phyloP scores from a whole-genome alignment of 192 early-diverging fungal species.

The Podila epigama region DNA sequence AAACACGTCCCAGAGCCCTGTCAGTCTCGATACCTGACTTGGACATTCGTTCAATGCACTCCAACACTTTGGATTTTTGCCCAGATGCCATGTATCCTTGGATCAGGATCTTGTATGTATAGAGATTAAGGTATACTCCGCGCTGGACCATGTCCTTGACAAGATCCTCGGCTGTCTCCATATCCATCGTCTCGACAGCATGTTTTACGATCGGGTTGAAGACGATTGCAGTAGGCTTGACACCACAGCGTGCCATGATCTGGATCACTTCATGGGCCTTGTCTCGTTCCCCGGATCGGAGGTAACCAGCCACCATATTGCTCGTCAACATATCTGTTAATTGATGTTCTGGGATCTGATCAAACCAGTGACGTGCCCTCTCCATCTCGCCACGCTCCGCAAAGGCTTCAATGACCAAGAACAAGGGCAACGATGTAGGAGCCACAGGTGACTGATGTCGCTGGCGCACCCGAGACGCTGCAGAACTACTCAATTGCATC shows the following conservation, averaged over 20 bases:
- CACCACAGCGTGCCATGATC: conserved; percentile 38
- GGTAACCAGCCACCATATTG: conserved; percentile 39
- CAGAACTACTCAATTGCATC: neutral
- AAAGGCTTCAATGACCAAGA: conserved; percentile 32
- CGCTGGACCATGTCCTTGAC: conserved; percentile 33
- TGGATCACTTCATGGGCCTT: conserved; percentile 46
- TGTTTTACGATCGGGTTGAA: conserved; percentile 46
- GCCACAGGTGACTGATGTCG: conserved; percentile 37
- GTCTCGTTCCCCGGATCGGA: conserved; percentile 19
- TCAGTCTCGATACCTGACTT: conserved; percentile 36
- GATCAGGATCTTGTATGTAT: conserved; percentile 37
- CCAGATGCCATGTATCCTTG: conserved; percentile 30
- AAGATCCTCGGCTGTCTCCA: conserved; percentile 31
- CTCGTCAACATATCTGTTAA: conserved; percentile 41
- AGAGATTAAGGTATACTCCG: conserved; percentile 24
- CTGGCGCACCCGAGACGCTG: neutral
- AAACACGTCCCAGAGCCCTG: conserved; percentile 24
- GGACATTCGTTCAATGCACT: conserved; percentile 19
- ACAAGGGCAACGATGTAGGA: conserved; percentile 31
- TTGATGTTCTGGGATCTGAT: conserved; percentile 27
- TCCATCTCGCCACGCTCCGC: conserved; percentile 46
- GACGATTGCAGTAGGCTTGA: conserved; percentile 39
- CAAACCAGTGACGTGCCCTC: conserved; percentile 36
- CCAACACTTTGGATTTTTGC: conserved; percentile 22
- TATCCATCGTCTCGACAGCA: conserved; percentile 13